A percentile compares a stretch with the other conserved stretches of the same genome.
Conservation (phyloP, 192 early-diverging fungal species). For the Linnemannia schmuckeri region DNA sequence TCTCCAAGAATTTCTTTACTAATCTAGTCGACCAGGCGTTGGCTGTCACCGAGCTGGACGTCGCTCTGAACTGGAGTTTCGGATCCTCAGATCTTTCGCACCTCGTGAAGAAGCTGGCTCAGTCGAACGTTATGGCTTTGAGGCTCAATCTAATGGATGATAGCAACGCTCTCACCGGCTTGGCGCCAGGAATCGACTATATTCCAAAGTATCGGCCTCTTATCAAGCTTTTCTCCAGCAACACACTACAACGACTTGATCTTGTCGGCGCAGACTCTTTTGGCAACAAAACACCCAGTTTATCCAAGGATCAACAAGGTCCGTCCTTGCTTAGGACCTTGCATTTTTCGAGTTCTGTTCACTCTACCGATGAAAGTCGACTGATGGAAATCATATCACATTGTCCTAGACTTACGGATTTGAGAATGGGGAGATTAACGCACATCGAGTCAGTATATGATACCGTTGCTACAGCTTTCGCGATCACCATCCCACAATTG, state of each 20-base stretch:
- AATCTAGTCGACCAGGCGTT: not conserved
- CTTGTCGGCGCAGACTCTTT: not conserved
- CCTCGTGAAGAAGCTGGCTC: not conserved
- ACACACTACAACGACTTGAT: not conserved
- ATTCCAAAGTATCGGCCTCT: slow-evolving; percentile 6
- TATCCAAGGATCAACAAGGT: not conserved
- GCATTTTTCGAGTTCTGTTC: no score
- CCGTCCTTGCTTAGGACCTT: no score
- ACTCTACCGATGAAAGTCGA: no score
- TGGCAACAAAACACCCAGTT: not conserved
- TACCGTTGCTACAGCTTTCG: no score
- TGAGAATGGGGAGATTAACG: no score
- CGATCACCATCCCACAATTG: no score
- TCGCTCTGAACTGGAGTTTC: not conserved
- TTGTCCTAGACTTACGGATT: no score
- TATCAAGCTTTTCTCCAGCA: not conserved
- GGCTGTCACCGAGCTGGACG: slow-evolving; percentile 9
- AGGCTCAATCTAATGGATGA: slow-evolving; percentile 4
- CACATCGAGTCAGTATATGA: no score
- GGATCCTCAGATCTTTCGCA: slow-evolving; percentile 6
- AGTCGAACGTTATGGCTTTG: slow-evolving; percentile 8
- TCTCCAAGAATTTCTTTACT: slow-evolving; percentile 8
- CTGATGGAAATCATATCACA: no score
- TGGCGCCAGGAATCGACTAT: no score
- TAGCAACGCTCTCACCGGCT: no score